Conservation (phyloP, 2,329 filamentous ascomycete species). For the Colletotrichum brevisporum region DNA sequence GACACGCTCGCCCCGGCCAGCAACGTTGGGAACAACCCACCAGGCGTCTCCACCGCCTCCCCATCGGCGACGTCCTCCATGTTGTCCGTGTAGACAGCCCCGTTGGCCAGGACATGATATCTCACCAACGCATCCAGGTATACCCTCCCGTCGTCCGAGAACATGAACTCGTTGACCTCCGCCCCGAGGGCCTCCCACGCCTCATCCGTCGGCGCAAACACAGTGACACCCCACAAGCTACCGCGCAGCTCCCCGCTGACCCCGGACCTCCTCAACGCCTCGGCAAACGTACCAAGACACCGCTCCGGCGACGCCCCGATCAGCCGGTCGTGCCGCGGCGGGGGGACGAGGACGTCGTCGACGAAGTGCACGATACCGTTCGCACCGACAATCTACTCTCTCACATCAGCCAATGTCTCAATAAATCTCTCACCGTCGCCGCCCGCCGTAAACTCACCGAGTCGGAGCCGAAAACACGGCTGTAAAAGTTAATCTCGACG, state of each 20-base stretch:
- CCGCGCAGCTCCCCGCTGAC: neutral
- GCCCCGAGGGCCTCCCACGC: conserved; percentile 12
- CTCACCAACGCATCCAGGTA: conserved; percentile 17
- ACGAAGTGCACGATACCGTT: conserved; percentile 29
- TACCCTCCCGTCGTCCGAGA: neutral
- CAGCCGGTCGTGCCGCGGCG: conserved; percentile 25
- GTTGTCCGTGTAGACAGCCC: neutral
- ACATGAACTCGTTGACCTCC: conserved; percentile 4
- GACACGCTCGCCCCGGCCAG: neutral
- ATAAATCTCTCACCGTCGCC: too few relatives aligned
- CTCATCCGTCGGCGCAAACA: conserved; percentile 27
- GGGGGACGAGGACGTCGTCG: conserved; percentile 34
- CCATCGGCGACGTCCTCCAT: neutral
- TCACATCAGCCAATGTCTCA: neutral
- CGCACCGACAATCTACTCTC: neutral
- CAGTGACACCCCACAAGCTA: neutral
- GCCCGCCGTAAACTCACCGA: conserved; percentile 6
- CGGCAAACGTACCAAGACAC: conserved; percentile 6
- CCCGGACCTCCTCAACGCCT: conserved; percentile 3
- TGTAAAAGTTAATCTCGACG: conserved; percentile 18
- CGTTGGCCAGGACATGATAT: conserved; percentile 18
- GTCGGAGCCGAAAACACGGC: neutral
- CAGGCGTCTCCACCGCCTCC: neutral
- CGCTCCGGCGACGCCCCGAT: conserved; percentile 13
- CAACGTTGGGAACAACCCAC: neutral